Base-by-base conservation (phyloP, 2,329 filamentous ascomycete species). In the Talaromyces sp. region DNA sequence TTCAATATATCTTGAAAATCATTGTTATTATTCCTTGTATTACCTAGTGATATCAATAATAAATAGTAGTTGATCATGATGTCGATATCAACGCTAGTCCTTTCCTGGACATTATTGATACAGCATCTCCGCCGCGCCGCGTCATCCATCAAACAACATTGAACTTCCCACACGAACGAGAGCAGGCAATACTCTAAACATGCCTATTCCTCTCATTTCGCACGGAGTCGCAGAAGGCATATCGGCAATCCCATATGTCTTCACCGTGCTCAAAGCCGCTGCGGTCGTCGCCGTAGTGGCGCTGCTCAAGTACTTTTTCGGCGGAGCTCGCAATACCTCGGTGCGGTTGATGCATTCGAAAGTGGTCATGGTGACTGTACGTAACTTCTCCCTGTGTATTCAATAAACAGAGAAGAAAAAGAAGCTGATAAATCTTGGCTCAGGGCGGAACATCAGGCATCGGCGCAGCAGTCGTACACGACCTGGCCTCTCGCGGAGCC, bases 301-400 rank as follows among this genome's bases (percentile, higher is more conserved):
- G 61, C 69, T 82, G 59, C 69, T 88, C 65, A 97, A 97, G 80
- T 80, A 81, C 69, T 96, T 89, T 78, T 89, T 88, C 69, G 85
- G 85, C 65, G 95, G 94, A 66, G 84, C 87, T 12, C 79, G 76
- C 66, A 97, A 94, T 74, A 77, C 76, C 48, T 84, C 90, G 27
- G 92, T 96, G 72, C 84, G 91, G 61, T 83, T 89, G 59, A 92
- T 99, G 87, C 92, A 97, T 75, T 92, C 91, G 54, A 95, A 95
- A 72, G 91, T 99, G 54, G 83, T 97, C 51, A 88, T 99, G 81
- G 85, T 99, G 57, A 99, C 94, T 19, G 92, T 88, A 80, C 56
- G 77, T 62, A 3, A 11, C 12, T 12, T 3, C 6, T 12, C 32
- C 12, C 31, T 32, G 12, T 32, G 4, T 11, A 32, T 12, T 32